Evolutionary conservation across 441 rosid species (phyloP), one percentile per base, ranked within the genome.

Genomic region (Gossypium schwendimanii): DNA sequence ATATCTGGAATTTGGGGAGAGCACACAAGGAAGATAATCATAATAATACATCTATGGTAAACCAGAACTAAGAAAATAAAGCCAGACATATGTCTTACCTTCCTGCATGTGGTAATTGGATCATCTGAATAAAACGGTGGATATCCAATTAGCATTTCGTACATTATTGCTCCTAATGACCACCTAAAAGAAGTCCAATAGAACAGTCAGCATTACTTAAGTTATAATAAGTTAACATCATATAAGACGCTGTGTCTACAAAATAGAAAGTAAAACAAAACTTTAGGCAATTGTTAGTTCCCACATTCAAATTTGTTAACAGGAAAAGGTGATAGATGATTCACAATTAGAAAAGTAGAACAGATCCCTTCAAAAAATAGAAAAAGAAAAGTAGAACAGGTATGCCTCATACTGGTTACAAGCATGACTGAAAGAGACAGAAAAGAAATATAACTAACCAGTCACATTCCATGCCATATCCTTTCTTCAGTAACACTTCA

Each of bases 391-490:
- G 55, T 69, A 50, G 58, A 72, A 60, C 12, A 28, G 53, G 18
- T 20, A 49, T 62, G 7, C 41, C 9, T 50, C 6, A 63, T 52
- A 50, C 4, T 14, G 60, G 4, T 72, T 57, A 44, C 69, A 57
- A 74, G 63, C 55, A 50, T 28, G 8, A 70, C 47, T 45, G 26
- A 3, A 67, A 20, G 36, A 55, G 53, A 47, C 41, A 61, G 45
- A 74, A 73, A 49, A 23, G 8, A 72, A 45, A 75, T 26, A 57
- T 17, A 63, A 87, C 97, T 86, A 72, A 92, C 98, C 98, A 94
- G 81, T 94, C 98, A 78, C 98, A 94, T 78, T 94, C 98, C 94
- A 88, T 89, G 89, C 97, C 97, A 83, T 94, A 94, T 81, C 97
- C 98, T 82, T 92, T 94, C 95, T 94, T 94, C 83, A 92, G 82